Conservation (phyloP, 768 basidiomycete species). For the Cyclocybe cylindracea region DNA sequence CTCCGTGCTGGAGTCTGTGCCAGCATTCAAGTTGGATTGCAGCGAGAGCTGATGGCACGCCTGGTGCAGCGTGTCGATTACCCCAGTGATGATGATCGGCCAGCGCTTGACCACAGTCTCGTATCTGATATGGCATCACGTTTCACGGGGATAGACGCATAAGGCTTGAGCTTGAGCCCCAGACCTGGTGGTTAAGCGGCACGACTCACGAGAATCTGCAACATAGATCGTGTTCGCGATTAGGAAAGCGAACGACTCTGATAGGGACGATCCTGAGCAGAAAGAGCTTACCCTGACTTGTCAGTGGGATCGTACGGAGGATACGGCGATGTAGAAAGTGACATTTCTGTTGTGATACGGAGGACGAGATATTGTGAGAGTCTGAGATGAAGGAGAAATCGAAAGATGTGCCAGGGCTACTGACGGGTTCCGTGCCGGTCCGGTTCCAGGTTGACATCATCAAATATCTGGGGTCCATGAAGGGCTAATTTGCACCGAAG, state of each 20-base stretch:
- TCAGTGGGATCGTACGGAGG: constrained; percentile 78
- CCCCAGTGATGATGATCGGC: constrained; percentile 80
- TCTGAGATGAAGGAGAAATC: background rate
- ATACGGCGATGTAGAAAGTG: constrained; percentile 44
- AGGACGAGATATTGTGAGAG: background rate
- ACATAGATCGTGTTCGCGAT: background rate
- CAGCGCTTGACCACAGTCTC: constrained; percentile 79
- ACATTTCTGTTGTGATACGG: background rate
- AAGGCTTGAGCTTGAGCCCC: background rate
- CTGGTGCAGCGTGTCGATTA: constrained; percentile 77
- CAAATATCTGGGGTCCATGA: no score
- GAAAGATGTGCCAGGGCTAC: no score
- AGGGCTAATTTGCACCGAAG: no score
- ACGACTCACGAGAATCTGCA: constrained; percentile 60
- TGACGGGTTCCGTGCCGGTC: no score
- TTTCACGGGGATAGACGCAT: background rate
- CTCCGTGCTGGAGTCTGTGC: constrained; percentile 3
- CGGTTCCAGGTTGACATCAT: no score
- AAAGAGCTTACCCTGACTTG: constrained; percentile 47
- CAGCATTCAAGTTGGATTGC: constrained; percentile 18
- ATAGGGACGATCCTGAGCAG: background rate
- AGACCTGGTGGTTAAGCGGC: background rate
- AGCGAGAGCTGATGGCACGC: constrained; percentile 63
- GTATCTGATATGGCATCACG: constrained; percentile 46
- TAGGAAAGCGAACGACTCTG: no score